Percentiles rank a stretch among this genome's conserved stretches.
Conservation (phyloP, 2,329 filamentous ascomycete genomes). For the Curvularia spicifera region DNA sequence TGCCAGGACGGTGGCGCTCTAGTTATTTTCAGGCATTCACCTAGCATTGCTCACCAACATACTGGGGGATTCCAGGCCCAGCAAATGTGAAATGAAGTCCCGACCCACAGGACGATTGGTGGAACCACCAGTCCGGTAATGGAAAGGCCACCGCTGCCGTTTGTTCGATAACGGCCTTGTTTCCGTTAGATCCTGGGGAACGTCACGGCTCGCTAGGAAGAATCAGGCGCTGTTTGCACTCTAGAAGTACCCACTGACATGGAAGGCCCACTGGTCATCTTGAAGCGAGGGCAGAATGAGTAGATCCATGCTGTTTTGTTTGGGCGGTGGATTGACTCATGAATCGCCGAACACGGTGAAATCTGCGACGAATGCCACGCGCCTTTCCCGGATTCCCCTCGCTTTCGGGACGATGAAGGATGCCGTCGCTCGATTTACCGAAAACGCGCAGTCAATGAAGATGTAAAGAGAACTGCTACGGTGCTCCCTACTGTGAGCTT, state of each 20-base stretch:
- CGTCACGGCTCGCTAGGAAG: slow-evolving; percentile 26
- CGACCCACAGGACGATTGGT: slow-evolving; percentile 33
- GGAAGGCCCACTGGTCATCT: slow-evolving; percentile 11
- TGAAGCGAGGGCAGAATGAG: background rate
- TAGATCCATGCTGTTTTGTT: slow-evolving; percentile 1
- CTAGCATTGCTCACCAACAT: slow-evolving; percentile 25
- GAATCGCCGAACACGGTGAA: slow-evolving; percentile 4
- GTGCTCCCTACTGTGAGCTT: background rate
- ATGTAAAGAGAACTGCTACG: background rate
- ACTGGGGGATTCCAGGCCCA: slow-evolving; percentile 27
- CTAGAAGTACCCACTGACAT: slow-evolving; percentile 4
- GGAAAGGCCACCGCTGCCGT: slow-evolving; percentile 23
- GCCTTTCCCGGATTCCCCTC: background rate
- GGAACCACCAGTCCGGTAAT: slow-evolving; percentile 29
- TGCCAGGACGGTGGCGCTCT: slow-evolving; percentile 29
- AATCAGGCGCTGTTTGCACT: slow-evolving; percentile 15
- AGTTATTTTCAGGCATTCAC: slow-evolving; percentile 17
- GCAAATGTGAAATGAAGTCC: slow-evolving; percentile 25
- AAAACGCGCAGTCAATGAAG: background rate
- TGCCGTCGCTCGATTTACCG: background rate
- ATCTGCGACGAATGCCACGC: slow-evolving; percentile 10
- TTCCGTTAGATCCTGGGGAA: slow-evolving; percentile 32
- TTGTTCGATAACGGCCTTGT: slow-evolving; percentile 25
- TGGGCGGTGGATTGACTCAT: slow-evolving; percentile 9
- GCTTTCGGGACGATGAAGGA: background rate